Evolutionary conservation across 371 early-diverging fungal genomes (phyloP).

Genomic region (Mortierella sp.): DNA sequence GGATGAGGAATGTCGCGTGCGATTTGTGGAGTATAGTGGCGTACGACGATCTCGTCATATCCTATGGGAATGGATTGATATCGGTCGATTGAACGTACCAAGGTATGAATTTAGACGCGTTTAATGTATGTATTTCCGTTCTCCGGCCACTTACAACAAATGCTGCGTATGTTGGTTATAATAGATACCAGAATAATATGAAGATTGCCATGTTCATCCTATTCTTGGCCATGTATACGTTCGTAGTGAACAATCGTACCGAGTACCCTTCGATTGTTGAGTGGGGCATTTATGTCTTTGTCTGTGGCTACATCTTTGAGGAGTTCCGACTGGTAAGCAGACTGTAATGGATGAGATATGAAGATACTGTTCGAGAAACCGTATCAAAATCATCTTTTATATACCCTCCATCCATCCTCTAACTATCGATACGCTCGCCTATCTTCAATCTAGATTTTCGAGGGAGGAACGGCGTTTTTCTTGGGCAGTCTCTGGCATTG

Average conservation of each 20-base stretch:
- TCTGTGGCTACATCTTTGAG: conserved; percentile 53
- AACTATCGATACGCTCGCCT: not conserved
- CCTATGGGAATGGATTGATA: conserved; percentile 52
- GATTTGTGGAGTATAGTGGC: conserved; percentile 54
- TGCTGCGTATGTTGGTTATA: not conserved
- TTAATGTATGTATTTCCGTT: no score
- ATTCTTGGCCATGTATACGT: conserved; percentile 51
- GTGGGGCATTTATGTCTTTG: conserved; percentile 51
- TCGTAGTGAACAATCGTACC: conserved; percentile 48
- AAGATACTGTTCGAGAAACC: not conserved
- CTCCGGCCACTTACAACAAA: not conserved
- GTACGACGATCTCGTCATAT: conserved; percentile 30
- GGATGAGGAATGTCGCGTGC: conserved; percentile 50
- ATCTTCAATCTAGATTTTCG: conserved; percentile 39
- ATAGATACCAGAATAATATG: conserved; percentile 56
- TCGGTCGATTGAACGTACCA: conserved; percentile 54
- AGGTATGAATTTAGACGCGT: conserved; percentile 26
- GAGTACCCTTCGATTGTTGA: conserved; percentile 35
- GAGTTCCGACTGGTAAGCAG: conserved; percentile 56
- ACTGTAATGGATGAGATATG: not conserved
- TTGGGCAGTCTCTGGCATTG: conserved; percentile 57
- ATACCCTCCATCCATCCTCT: not conserved
- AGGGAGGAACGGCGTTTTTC: conserved; percentile 57
- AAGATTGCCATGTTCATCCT: conserved; percentile 54
- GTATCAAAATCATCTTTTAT: not conserved